These are phyloP conservation scores for Verruconis gallopava DNA, from an alignment of 2,329 filamentous ascomycete species.

Conservation along the genomic window DNA sequence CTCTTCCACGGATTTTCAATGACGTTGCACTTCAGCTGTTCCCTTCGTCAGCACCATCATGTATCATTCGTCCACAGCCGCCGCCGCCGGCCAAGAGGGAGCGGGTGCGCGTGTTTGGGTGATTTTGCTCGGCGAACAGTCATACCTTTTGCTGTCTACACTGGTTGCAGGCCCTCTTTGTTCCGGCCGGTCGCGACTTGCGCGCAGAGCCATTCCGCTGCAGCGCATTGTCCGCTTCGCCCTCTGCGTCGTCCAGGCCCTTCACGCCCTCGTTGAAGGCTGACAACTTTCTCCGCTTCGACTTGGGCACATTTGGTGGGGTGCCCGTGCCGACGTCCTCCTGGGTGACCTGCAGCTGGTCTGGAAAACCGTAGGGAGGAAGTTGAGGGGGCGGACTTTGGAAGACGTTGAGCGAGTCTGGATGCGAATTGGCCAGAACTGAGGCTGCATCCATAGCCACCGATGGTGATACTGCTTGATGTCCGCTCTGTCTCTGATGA, in stretches of 20 bases:
- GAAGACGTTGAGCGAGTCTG: conserved; percentile 1
- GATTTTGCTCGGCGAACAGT: conserved; percentile 5
- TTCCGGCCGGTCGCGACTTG: conserved; percentile 9
- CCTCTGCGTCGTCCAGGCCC: conserved; percentile 5
- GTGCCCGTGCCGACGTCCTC: neutral
- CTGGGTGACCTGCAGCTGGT: neutral
- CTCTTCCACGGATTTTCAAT: conserved; percentile 66
- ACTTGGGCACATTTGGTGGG: neutral
- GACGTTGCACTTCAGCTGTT: conserved; percentile 69
- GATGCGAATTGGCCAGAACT: neutral
- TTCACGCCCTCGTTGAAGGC: neutral
- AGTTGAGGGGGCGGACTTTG: conserved; percentile 4
- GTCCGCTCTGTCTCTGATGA: too few relatives aligned
- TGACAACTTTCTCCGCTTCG: neutral
- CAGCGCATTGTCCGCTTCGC: neutral
- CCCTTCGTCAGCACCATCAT: too few relatives aligned
- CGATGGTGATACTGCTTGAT: too few relatives aligned
- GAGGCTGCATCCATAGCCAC: too few relatives aligned
- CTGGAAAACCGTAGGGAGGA: conserved; percentile 5
- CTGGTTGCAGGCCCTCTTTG: conserved; percentile 70
- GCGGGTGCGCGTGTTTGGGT: too few relatives aligned
- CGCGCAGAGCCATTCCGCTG: conserved; percentile 9
- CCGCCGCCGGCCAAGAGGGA: too few relatives aligned
- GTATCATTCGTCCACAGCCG: too few relatives aligned
- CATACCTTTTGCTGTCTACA: conserved; percentile 74